Evolutionary conservation across 2,329 filamentous ascomycete species (phyloP).

Genomic region (Scopulariopsis brevicaulis): DNA sequence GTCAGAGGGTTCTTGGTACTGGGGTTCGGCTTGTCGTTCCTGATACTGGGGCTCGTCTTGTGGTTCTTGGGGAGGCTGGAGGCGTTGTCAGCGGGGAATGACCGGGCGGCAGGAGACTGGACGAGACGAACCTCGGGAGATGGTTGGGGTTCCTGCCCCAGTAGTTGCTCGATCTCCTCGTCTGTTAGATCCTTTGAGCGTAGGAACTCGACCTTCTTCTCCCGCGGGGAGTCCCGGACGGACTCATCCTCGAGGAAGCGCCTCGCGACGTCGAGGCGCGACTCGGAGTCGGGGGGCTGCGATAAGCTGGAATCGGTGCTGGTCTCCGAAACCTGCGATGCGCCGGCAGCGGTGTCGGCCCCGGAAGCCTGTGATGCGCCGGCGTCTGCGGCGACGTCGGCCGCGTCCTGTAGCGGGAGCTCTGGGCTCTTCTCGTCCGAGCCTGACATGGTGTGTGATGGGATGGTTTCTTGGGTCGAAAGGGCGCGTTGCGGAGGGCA

Average conservation of each 20-base stretch:
- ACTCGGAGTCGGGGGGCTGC: slow-evolving; percentile 11
- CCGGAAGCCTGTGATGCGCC: slow-evolving; percentile 8
- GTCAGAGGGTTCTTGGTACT: slow-evolving; percentile 7
- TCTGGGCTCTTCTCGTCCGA: not conserved
- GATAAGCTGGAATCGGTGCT: slow-evolving; percentile 3
- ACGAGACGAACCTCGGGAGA: not conserved
- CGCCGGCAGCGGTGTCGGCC: not conserved
- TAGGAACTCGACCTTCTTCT: slow-evolving; percentile 68
- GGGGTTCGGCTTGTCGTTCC: slow-evolving; percentile 2
- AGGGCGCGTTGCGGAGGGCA: not conserved
- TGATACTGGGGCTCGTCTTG: not conserved
- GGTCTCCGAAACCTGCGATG: slow-evolving; percentile 7
- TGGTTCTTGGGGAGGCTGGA: not conserved
- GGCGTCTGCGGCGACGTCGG: slow-evolving; percentile 1
- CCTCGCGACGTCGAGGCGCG: slow-evolving; percentile 50
- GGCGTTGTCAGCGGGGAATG: not conserved
- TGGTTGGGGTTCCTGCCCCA: slow-evolving; percentile 24
- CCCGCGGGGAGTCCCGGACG: slow-evolving; percentile 56
- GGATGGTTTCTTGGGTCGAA: not conserved
- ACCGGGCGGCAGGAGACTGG: not conserved
- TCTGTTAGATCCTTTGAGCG: slow-evolving; percentile 61
- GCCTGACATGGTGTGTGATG: slow-evolving; percentile 3
- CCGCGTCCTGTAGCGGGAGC: not conserved
- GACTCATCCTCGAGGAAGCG: slow-evolving; percentile 66
- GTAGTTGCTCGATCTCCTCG: slow-evolving; percentile 56